Base-by-base conservation (phyloP, 75 land plant genomes). In the Isoetes taiwanensis region DNA sequence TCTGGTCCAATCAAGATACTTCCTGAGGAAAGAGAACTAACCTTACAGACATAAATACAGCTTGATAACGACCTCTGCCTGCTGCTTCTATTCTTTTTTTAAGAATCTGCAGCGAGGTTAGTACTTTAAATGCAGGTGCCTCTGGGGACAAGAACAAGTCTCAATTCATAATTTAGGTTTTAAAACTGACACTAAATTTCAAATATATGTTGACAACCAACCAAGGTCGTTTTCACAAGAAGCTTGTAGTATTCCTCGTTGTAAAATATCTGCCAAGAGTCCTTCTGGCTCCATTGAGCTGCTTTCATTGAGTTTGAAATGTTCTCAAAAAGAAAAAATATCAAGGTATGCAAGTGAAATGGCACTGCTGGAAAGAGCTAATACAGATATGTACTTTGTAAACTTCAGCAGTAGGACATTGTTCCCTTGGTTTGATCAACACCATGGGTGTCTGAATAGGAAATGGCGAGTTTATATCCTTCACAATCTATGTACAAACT, bases 31-130 rank as follows among this genome's bases (percentile, higher is more conserved):
- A 11, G 14, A 10, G 23, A 56, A 2, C 40, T 25, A 65, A 91
- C 99, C 99, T 94, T 68, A 95, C 99, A 56, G 99, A 94, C 99
- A 94, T 94, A 68, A 94, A 84, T 26, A 94, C 90, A 30, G 99
- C 90, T 69, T 74, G 76, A 62, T 88, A 94, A 39, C 78, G 69
- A 34, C 96, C 96, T 32, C 84, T 73, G 37, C 90, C 52, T 30
- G 86, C 90, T 28, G 82, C 79, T 37, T 66, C 34, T 17, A 89
- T 56, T 24, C 86, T 75, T 61, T 94, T 71, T 54, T 94, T 94
- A 42, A 94, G 66, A 61, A 62, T 69, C 67, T 78, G 84, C 35
- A 94, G 60, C 28, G 96, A 73, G 58, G 96, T 95, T 40, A 88
- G 73, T 14, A 94, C 90, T 57, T 84, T 78, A 78, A 94, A 94